Evolutionary conservation across 257 asterid genomes (phyloP).

Genomic region (Coffea eugenioides): DNA sequence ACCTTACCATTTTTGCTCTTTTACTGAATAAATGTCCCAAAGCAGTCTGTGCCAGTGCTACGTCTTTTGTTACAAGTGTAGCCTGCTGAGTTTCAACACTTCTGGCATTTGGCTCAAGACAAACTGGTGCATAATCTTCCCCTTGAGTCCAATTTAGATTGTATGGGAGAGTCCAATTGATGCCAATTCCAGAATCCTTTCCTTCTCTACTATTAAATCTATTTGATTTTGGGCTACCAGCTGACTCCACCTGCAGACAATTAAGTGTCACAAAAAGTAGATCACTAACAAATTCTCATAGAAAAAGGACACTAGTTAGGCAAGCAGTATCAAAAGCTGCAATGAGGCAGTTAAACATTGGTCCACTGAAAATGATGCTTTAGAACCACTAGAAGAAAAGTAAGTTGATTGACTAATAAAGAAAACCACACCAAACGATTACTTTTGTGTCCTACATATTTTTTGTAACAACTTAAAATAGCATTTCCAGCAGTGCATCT

Average conservation of each 20-base stretch:
- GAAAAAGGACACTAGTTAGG: not conserved
- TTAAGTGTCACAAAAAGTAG: not conserved
- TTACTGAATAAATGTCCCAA: constrained; percentile 38
- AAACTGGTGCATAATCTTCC: constrained; percentile 21
- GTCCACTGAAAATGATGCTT: not conserved
- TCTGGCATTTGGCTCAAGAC: constrained; percentile 11
- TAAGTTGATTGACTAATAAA: not conserved
- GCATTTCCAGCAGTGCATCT: not conserved
- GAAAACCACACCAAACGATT: not conserved
- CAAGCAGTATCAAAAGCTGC: not conserved
- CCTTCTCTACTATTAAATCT: constrained; percentile 5
- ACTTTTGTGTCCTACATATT: not conserved
- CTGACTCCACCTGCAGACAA: constrained; percentile 29
- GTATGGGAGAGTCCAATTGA: constrained; percentile 16
- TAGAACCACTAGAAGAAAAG: not conserved
- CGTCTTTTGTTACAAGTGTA: constrained; percentile 25
- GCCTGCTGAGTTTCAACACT: constrained; percentile 13
- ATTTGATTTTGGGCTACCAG: constrained; percentile 12
- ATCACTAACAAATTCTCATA: not conserved
- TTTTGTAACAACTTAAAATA: not conserved
- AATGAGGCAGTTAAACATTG: not conserved
- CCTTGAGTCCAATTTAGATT: constrained; percentile 22
- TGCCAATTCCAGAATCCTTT: constrained; percentile 17
- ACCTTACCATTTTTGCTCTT: constrained; percentile 50
- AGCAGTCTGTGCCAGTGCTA: constrained; percentile 35